Base-by-base conservation (phyloP, 23 red algal species). In the Rhodosorus marinus region DNA sequence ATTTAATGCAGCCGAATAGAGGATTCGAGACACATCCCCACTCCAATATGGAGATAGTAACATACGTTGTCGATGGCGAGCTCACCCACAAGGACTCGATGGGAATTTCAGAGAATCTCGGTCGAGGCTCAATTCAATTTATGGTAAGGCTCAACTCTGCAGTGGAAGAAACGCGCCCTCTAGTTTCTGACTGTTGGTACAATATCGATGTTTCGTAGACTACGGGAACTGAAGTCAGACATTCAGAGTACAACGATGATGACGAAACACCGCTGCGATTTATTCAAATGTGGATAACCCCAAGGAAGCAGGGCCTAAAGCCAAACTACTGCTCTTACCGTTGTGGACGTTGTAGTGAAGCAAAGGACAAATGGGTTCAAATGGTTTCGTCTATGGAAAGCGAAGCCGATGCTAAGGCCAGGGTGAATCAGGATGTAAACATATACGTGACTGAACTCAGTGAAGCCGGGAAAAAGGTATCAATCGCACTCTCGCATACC, bases 371-470 rank as follows among this genome's bases (percentile, higher is more conserved):
- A 43, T 56, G 52, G 52, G 20, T 24, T 20, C 52, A 56, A 20
- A 28, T 56, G 2, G 52, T 24, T 17, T 20, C 20, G 2, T 28
- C 31, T 32, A 32, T 24, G 52, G 52, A 56, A 15, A 6, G n/a
- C 31, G 52, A 56, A 4, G 19, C 52, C 5, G 52, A 28, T 5
- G 19, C 52, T 4, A 17, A 28, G n/a, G 52, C 24, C 20, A 28
- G 24, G n/a, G n/a, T 56, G 17, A 15, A 56, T 32, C 52, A 56
- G 52, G 52, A 56, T 32, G 52, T 32, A 6, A 56, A 56, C 5
- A 27, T 56, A 20, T 56, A 50, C 47, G 47, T 26, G 2, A 6
- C 47, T 4, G 47, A 50, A 26, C 47, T 50, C 22, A n/a, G n/a
- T n/a, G n/a, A n/a, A n/a, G n/a, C n/a, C n/a, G n/a, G n/a, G n/a